phyloP scores from a whole-genome alignment of 2,329 filamentous ascomycete species.

The Trichoderma oligosporum region DNA sequence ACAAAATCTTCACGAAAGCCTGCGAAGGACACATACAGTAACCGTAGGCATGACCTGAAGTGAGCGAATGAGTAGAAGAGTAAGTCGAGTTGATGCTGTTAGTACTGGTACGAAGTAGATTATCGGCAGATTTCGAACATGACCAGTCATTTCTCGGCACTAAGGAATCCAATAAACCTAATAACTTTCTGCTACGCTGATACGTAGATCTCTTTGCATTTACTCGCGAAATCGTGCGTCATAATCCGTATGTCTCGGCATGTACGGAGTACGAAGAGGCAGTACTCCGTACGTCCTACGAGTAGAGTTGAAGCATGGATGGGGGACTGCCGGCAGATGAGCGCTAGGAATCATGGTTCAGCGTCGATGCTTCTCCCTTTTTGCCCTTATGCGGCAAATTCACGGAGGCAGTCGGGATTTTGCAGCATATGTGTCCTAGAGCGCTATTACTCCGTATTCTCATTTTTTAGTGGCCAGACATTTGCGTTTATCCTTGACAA shows the following conservation, averaged over 20 bases:
- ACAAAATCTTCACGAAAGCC: too few species aligned
- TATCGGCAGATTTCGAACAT: neutral
- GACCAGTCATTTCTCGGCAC: neutral
- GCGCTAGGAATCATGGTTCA: neutral
- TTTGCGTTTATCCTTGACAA: neutral
- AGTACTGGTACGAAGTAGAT: neutral
- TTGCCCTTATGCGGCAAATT: neutral
- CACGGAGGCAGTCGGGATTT: neutral
- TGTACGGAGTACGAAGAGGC: neutral
- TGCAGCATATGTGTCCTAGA: neutral
- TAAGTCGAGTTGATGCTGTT: neutral
- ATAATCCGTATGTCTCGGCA: neutral
- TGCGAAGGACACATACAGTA: too few species aligned
- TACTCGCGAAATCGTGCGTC: slow-evolving; percentile 1
- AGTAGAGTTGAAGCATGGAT: neutral
- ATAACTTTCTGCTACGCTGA: neutral
- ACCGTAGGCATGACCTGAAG: too few species aligned
- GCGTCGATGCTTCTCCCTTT: neutral
- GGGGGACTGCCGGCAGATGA: slow-evolving; percentile 12
- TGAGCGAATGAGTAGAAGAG: too few species aligned
- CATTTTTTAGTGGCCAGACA: neutral
- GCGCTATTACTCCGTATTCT: neutral
- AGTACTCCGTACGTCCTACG: too few species aligned
- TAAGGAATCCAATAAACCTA: neutral
- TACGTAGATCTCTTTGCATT: neutral